Conservation (phyloP, 1,139 yeast species). For the Debaryomyces sp. region DNA sequence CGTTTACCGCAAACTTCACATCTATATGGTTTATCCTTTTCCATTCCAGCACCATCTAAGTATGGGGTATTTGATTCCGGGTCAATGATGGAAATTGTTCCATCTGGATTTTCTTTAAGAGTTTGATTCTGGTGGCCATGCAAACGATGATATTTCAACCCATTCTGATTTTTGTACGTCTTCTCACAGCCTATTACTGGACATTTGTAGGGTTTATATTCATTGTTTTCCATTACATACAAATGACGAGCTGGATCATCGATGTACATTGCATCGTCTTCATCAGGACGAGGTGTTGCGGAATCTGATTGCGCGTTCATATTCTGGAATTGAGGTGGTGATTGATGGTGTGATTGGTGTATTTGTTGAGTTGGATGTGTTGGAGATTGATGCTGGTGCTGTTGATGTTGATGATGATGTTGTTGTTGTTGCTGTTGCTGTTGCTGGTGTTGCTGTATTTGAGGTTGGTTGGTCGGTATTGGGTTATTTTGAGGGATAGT, state of each 20-base stretch:
- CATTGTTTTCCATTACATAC: slow-evolving; percentile 89
- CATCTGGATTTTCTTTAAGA: slow-evolving; percentile 87
- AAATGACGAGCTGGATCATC: slow-evolving; percentile 94
- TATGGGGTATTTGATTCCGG: slow-evolving; percentile 91
- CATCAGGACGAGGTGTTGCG: slow-evolving; percentile 37
- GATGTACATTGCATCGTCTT: slow-evolving; percentile 62
- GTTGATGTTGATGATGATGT: slow-evolving; percentile 18
- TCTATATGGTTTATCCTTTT: slow-evolving; percentile 96
- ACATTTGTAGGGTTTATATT: slow-evolving; percentile 93
- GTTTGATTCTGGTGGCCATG: slow-evolving; percentile 99
- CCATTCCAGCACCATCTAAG: slow-evolving; percentile 91
- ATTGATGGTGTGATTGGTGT: slow-evolving; percentile 18
- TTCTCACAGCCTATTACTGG: slow-evolving; percentile 98
- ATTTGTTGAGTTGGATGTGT: slow-evolving; percentile 15
- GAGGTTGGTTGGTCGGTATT: slow-evolving; percentile 17
- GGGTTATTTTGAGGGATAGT: slow-evolving; percentile 12
- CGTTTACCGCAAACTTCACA: slow-evolving; percentile 98
- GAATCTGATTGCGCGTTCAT: slow-evolving; percentile 18
- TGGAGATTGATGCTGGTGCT: slow-evolving; percentile 15
- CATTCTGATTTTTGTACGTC: slow-evolving; percentile 96
- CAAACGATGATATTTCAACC: slow-evolving; percentile 89
- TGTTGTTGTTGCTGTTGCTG: slow-evolving; percentile 21
- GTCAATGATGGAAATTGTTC: slow-evolving; percentile 88
- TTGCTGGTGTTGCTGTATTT: slow-evolving; percentile 17
- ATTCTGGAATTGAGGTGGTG: slow-evolving; percentile 19